A percentile compares a stretch with the other conserved stretches of the same genome.
Conservation (phyloP, 1,139 yeast genomes). For the Geotrichum fermentans region DNA sequence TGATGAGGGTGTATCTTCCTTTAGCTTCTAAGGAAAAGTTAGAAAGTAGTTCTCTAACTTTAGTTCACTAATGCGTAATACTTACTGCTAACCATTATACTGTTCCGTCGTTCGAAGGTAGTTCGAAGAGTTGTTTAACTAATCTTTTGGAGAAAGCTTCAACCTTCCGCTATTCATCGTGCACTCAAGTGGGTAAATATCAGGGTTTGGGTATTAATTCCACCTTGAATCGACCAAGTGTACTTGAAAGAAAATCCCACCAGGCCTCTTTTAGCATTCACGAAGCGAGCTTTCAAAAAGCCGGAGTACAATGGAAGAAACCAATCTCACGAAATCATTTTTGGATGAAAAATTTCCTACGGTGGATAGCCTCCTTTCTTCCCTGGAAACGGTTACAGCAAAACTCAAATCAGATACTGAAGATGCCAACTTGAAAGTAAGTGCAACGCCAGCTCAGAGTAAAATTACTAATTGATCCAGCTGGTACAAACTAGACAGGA, state of each 20-base stretch:
- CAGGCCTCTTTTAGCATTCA: not conserved
- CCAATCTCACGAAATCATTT: conserved; percentile 9
- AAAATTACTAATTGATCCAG: not conserved
- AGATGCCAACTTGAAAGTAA: conserved; percentile 12
- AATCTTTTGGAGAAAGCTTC: no score
- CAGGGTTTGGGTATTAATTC: not conserved
- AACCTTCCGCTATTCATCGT: no score
- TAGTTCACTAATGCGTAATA: no score
- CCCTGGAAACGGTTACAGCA: conserved; percentile 25
- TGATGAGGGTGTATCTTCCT: conserved; percentile 48
- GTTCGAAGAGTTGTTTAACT: not conserved
- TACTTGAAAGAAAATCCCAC: not conserved
- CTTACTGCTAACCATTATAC: no score
- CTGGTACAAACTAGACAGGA: conserved; percentile 5
- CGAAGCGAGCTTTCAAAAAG: not conserved
- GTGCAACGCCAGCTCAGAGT: not conserved
- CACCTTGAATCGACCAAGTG: conserved; percentile 1
- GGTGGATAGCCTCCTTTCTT: conserved; percentile 21
- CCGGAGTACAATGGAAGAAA: conserved; percentile 4
- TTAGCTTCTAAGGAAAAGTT: conserved; percentile 17
- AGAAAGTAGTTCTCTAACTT: no score
- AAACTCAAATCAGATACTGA: conserved; percentile 18
- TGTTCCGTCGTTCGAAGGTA: not conserved
- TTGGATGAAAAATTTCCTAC: conserved; percentile 25
- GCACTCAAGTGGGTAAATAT: not conserved